Evolutionary conservation across 1,139 yeast species (phyloP), one percentile per base, ranked within the genome.

Genomic region (Candida sanyaensis): DNA sequence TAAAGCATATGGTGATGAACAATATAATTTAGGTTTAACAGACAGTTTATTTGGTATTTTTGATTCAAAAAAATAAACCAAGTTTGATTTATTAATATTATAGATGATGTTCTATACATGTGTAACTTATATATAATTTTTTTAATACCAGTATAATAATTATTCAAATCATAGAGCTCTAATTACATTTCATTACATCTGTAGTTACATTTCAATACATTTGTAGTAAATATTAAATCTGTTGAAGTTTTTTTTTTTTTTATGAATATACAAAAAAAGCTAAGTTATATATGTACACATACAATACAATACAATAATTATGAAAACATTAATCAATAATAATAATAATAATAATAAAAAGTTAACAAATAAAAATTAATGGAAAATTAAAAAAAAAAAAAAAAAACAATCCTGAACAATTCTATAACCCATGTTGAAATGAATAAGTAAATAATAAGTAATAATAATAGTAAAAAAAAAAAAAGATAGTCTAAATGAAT

Each of bases 1-100:
- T 50, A 49, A 52, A 36, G 50, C 45, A 4, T 63, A 54, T 47
- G 66, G 65, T n/a, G 46, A 48, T 2, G 63, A 58, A 29, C 48
- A 48, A 29, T 34, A 44, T 9, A 38, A 30, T 9, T 46, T 47
- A 37, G 53, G 50, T 6, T 26, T 27, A 29, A 47, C 48, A 6
- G 52, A 47, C 21, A 34, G 37, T 34, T 23, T 34, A 13, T 34
- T 34, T 23, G 38, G 38, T 5, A 36, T 5, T 9, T 21, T 24
- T 10, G 33, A 36, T 3, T 17, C 21, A 17, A 2, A 3, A 17
- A 17, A 17, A 17, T 17, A 17, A 17, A 17, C 21, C 2, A 17
- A 17, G 21, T 17, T 17, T 2, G 21, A 2, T 17, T 17, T 17
- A 17, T 17, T 17, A 17, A 2, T 17, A 17, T 17, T 17, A 17